Evolutionary conservation across 2,329 filamentous ascomycete genomes (phyloP).

Genomic region (Fusarium dlaminii): DNA sequence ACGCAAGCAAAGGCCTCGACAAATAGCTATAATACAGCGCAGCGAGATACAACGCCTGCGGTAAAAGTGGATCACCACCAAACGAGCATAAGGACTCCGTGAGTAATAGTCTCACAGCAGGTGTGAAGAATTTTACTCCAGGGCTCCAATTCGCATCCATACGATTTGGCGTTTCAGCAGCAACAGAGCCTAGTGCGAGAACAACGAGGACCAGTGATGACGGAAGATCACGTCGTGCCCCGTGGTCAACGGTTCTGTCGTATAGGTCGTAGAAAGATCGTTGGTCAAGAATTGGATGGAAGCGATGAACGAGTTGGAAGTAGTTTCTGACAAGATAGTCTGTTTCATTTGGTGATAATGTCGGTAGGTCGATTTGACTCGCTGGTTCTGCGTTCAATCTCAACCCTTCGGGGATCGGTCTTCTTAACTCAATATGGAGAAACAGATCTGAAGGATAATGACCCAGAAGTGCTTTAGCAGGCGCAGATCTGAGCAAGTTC

Average conservation of each 20-base stretch:
- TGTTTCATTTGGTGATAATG: constrained; percentile 4
- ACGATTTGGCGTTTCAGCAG: constrained; percentile 13
- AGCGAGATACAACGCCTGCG: constrained; percentile 29
- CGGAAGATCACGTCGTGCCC: constrained; percentile 4
- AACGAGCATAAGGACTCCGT: constrained; percentile 30
- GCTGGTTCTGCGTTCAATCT: constrained; percentile 15
- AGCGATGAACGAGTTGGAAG: constrained; percentile 27
- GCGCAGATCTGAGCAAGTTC: constrained; percentile 24
- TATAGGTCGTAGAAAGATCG: constrained; percentile 11
- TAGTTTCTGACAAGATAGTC: constrained; percentile 19
- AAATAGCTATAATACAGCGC: constrained; percentile 36
- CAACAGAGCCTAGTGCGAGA: constrained; percentile 19
- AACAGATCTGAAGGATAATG: constrained; percentile 33
- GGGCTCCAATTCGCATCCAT: constrained; percentile 23
- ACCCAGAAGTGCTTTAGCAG: constrained; percentile 10
- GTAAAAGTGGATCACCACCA: constrained; percentile 26
- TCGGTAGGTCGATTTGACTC: constrained; percentile 19
- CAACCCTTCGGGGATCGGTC: constrained; percentile 11
- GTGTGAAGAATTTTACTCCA: constrained; percentile 20
- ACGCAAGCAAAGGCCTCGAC: constrained; percentile 30
- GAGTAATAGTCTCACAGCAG: constrained; percentile 15
- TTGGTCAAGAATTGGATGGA: constrained; percentile 30
- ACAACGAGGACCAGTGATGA: constrained; percentile 24
- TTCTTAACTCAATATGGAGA: constrained; percentile 26
- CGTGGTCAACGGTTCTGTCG: not conserved